These are phyloP conservation scores for Botrytis aclada DNA, from an alignment of 2,329 filamentous ascomycete genomes.

Conservation along the genomic window DNA sequence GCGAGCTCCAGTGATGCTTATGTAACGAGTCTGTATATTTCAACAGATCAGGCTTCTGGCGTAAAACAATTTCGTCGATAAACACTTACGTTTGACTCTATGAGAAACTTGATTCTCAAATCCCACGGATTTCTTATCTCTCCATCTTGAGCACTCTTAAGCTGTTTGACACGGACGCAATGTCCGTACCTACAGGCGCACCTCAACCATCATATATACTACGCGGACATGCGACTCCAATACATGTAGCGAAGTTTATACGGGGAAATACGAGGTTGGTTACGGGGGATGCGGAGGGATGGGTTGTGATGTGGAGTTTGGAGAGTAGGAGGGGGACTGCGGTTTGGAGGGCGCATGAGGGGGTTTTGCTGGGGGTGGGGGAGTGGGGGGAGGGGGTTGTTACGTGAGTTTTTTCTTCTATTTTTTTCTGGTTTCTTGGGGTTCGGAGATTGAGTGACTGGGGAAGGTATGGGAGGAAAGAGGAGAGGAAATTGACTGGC, in stretches of 20 bases:
- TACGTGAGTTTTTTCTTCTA: constrained; percentile 59
- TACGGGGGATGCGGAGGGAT: constrained; percentile 88
- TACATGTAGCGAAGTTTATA: constrained; percentile 75
- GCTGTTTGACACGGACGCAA: constrained; percentile 7
- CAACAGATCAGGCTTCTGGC: too few species aligned
- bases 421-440: background rate
- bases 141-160: background rate
- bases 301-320: constrained; percentile 81
- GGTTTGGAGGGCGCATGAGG: constrained; percentile 80
- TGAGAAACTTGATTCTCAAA: background rate
- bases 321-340: constrained; percentile 75
- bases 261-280: constrained; percentile 71
- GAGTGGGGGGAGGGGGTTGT: constrained; percentile 74
- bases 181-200: constrained; percentile 32
- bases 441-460: background rate
- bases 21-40: background rate
- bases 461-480: too few species aligned
- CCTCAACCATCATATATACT: constrained; percentile 56
- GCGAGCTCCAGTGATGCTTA: background rate
- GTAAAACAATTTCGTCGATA: background rate
- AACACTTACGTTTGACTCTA: background rate
- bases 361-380: constrained; percentile 68
- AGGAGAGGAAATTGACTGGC: background rate
- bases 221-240: constrained; percentile 77
- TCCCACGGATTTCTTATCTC: background rate